These are phyloP conservation scores for Boechera stricta DNA, from an alignment of 345 rosid genomes.

Conservation along the genomic window DNA sequence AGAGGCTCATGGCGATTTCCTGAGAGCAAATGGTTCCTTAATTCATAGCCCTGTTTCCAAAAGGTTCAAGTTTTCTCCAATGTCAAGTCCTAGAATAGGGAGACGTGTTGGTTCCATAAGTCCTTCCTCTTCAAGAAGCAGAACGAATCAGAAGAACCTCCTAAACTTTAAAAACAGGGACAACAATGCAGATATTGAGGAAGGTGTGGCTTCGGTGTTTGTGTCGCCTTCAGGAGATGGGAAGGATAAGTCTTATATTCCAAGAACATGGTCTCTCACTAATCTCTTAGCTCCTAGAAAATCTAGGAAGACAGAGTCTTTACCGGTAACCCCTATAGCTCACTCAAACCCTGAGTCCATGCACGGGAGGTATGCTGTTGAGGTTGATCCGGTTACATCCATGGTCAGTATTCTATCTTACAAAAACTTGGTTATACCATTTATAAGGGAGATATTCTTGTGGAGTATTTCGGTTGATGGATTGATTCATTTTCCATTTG, in stretches of 20 bases:
- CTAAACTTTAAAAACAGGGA: conserved; percentile 62
- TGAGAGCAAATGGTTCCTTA: conserved; percentile 50
- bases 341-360: conserved; percentile 89
- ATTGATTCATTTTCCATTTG: background rate
- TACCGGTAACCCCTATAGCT: conserved; percentile 67
- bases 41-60: conserved; percentile 61
- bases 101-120: conserved; percentile 53
- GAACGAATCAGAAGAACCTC: conserved; percentile 53
- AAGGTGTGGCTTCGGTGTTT: conserved; percentile 69
- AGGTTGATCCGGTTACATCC: conserved; percentile 49
- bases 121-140: conserved; percentile 57
- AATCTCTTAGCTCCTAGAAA: conserved; percentile 63
- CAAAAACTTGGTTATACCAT: conserved; percentile 10
- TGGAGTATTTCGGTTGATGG: background rate
- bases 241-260: conserved; percentile 48
- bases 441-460: background rate
- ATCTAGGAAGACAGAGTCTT: conserved; percentile 58
- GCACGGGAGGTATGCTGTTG: conserved; percentile 57
- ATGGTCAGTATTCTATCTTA: conserved; percentile 46
- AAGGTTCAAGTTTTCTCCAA: conserved; percentile 76
- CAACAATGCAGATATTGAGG: conserved; percentile 64
- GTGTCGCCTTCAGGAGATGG: conserved; percentile 42
- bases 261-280: conserved; percentile 71
- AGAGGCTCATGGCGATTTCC: conserved; percentile 48
- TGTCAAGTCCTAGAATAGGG: conserved; percentile 62